phyloP scores from a whole-genome alignment of 1,284 basidiomycete species.

The Inonotus obliquus region DNA sequence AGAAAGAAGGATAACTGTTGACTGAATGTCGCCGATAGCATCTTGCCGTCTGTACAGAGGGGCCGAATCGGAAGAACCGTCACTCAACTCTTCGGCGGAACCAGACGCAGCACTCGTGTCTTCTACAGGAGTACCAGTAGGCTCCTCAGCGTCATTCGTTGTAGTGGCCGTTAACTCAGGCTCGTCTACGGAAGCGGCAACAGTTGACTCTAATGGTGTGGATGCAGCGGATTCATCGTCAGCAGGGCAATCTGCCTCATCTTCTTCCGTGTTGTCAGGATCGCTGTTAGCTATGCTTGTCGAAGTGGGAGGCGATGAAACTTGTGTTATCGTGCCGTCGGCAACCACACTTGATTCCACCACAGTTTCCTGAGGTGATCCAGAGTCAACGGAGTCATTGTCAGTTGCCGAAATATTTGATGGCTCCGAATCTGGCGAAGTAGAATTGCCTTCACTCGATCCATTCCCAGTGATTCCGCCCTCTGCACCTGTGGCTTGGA shows the following conservation, averaged over 20 bases:
- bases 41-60: conserved; percentile 4
- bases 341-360: neutral
- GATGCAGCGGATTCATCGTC: neutral
- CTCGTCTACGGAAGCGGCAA: neutral
- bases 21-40: conserved; percentile 12
- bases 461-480: conserved; percentile 16
- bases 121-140: neutral
- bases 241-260: neutral
- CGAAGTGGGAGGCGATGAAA: neutral
- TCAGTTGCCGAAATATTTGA: neutral
- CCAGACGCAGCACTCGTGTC: neutral
- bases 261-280: neutral
- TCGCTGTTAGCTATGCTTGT: neutral
- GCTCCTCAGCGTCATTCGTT: neutral
- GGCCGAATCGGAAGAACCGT: neutral
- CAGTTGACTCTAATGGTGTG: neutral
- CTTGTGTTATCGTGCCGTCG: neutral
- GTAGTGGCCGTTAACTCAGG: neutral
- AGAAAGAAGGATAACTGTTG: conserved; percentile 2
- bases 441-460: neutral
- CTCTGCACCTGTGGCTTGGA: conserved; percentile 20
- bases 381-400: neutral
- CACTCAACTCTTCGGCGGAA: neutral
- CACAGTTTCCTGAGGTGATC: neutral
- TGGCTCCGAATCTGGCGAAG: neutral